Base-by-base conservation (phyloP, 371 early-diverging fungal genomes). In the Thermomucor indicae-seudaticae region DNA sequence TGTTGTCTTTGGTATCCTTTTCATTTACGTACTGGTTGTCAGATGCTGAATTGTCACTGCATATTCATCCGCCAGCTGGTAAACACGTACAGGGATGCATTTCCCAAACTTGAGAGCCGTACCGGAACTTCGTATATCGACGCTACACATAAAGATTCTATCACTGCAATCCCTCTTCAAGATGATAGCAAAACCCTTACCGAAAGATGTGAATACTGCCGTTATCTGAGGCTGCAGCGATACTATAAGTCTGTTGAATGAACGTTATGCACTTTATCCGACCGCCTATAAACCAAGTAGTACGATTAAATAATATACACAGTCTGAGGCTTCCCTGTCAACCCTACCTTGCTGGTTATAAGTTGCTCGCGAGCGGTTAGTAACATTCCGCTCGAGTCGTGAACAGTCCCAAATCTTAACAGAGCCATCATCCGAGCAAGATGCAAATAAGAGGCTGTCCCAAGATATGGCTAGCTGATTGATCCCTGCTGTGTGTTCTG, bases 371-470 rank as follows among this genome's bases (percentile, higher is more conserved):
- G 95, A 81, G 28, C 86, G 78, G 54, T 88, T 90, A 6, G 90
- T 85, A 0, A 91, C 91, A 51, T 90, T 91, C 43, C 83, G 81
- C 47, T 92, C 91, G 17, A 95, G 65, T 14, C 92, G 75, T 3
- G 71, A 70, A 31, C 83, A 86, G 60, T 96, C 96, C 89, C 94
- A 96, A 27, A 95, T 79, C 57, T 88, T 89, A 24, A 95, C 81
- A 0, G 90, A 81, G 7, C 91, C 92, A 61, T 95, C 95, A 41
- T 89, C 88, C 2, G 91, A 87, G 46, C 89, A 85, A 0, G 92
- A 79, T 4, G 85, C 93, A 79, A 96, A 94, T 51, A 91, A 81
- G 3, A 72, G 65, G 53, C 88, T 81, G 64, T 92, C 91, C 20
- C 85, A 86, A 4, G 91, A 77, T 3, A 91, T 77, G 2, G 72